Percentiles rank a stretch among this genome's conserved stretches.
Conservation (phyloP, 2,329 filamentous ascomycete species). For the Ceratocystis variospora region DNA sequence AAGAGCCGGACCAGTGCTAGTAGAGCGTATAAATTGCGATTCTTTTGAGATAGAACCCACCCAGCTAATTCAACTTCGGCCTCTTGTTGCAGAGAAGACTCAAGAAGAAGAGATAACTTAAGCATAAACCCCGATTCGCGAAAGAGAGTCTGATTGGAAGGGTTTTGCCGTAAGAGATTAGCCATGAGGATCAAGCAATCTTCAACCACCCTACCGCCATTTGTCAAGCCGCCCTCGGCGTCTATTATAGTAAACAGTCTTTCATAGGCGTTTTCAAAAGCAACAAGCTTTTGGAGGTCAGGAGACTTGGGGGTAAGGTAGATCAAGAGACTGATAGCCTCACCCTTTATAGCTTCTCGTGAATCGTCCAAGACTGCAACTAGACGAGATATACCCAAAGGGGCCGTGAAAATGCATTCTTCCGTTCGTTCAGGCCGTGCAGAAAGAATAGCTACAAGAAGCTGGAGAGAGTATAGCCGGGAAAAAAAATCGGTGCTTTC, state of each 20-base stretch:
- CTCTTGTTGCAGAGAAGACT: slow-evolving; percentile 39
- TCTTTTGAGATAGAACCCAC: slow-evolving; percentile 65
- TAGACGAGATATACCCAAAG: slow-evolving; percentile 73
- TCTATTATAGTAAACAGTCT: slow-evolving; percentile 71
- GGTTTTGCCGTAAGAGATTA: slow-evolving; percentile 74
- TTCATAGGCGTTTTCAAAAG: slow-evolving; percentile 88
- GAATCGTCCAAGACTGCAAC: slow-evolving; percentile 73
- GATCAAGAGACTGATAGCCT: slow-evolving; percentile 73
- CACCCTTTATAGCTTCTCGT: slow-evolving; percentile 76
- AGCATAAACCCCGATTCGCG: slow-evolving; percentile 75
- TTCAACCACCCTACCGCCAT: slow-evolving; percentile 78
- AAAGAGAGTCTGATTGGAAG: slow-evolving; percentile 87
- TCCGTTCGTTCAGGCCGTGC: slow-evolving; percentile 84
- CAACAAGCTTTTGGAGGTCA: slow-evolving; percentile 88
- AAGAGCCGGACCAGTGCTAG: slow-evolving; percentile 79
- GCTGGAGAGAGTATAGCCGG: slow-evolving; percentile 76
- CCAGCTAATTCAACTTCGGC: slow-evolving; percentile 44
- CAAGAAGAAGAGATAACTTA: slow-evolving; percentile 56
- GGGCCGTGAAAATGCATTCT: slow-evolving; percentile 83
- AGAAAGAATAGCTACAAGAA: slow-evolving; percentile 72
- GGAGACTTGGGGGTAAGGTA: slow-evolving; percentile 74
- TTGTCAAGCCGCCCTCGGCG: slow-evolving; percentile 63
- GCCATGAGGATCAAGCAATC: slow-evolving; percentile 84
- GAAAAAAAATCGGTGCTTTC: slow-evolving; percentile 82
- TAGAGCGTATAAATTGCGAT: slow-evolving; percentile 84